Percentiles rank a stretch among this genome's conserved stretches.
Evolutionary conservation across 495 filamentous ascomycete species (phyloP).

Genomic region (Hypoxylon trugodes): DNA sequence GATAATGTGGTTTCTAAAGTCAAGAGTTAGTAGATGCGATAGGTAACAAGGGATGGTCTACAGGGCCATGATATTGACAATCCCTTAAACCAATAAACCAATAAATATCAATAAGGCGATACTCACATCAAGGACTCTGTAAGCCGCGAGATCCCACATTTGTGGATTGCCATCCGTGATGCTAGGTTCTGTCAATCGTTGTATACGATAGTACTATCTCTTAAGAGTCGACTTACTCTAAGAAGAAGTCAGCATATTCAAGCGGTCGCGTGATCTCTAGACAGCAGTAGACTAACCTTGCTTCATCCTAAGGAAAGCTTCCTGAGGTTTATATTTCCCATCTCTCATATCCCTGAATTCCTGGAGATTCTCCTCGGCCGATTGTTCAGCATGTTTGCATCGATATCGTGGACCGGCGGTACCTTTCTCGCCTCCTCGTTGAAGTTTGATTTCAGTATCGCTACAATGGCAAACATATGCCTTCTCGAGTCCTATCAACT

Average conservation of each 20-base stretch:
- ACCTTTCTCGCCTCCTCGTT: slow-evolving; percentile 76
- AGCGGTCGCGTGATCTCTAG: slow-evolving; percentile 33
- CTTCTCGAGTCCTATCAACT: slow-evolving; percentile 73
- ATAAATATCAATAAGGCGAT: slow-evolving; percentile 40
- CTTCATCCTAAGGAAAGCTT: slow-evolving; percentile 93
- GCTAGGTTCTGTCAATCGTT: slow-evolving; percentile 48
- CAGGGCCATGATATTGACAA: background rate
- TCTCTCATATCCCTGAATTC: slow-evolving; percentile 92
- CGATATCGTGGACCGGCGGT: slow-evolving; percentile 74
- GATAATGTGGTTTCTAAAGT: slow-evolving; percentile 68
- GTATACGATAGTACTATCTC: slow-evolving; percentile 68
- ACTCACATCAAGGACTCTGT: slow-evolving; percentile 69
- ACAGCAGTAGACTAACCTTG: slow-evolving; percentile 60
- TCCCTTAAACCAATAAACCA: background rate
- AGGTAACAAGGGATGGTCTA: background rate
- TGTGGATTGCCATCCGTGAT: slow-evolving; percentile 57
- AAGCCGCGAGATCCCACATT: slow-evolving; percentile 83
- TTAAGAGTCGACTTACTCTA: slow-evolving; percentile 74
- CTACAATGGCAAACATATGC: slow-evolving; percentile 53
- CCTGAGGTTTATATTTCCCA: slow-evolving; percentile 86
- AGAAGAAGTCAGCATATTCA: slow-evolving; percentile 66
- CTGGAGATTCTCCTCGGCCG: slow-evolving; percentile 75
- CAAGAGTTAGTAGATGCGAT: slow-evolving; percentile 48
- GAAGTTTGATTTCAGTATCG: slow-evolving; percentile 78
- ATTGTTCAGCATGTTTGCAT: slow-evolving; percentile 79